Conservation (phyloP, 2,329 filamentous ascomycete species). For the Aspergillus unguis region DNA sequence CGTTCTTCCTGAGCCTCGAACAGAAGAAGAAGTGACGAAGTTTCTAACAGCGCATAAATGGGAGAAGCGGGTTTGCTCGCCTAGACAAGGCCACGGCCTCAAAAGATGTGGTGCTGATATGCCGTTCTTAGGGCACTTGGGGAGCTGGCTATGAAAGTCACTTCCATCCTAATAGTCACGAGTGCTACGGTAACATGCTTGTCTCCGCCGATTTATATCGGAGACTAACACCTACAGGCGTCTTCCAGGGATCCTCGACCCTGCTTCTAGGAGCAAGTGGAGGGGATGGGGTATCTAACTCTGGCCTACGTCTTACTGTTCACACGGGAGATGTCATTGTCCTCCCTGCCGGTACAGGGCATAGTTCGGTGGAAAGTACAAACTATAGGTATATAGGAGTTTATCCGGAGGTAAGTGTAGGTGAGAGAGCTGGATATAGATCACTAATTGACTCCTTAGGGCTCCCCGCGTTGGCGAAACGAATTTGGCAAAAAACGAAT, state of each 20-base stretch:
- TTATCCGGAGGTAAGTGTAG: background rate
- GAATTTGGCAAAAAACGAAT: background rate
- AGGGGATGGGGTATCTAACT: background rate
- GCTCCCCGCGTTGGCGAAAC: background rate
- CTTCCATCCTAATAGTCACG: slow-evolving; percentile 10
- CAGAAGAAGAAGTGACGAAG: slow-evolving; percentile 5
- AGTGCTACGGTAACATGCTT: slow-evolving; percentile 5
- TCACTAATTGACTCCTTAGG: background rate
- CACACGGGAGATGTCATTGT: slow-evolving; percentile 5
- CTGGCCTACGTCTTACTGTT: slow-evolving; percentile 1
- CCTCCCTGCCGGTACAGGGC: slow-evolving; percentile 3
- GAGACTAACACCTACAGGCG: background rate
- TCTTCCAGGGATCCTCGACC: slow-evolving; percentile 7
- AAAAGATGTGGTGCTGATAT: background rate
- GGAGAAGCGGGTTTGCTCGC: slow-evolving; percentile 3
- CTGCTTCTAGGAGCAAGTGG: slow-evolving; percentile 2
- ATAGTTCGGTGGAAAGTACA: slow-evolving; percentile 5
- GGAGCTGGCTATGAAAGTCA: background rate
- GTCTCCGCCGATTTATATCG: background rate
- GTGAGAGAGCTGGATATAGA: background rate
- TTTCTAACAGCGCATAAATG: slow-evolving; percentile 8
- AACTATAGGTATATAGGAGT: slow-evolving; percentile 8
- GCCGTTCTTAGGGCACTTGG: slow-evolving; percentile 1
- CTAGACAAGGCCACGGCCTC: background rate
- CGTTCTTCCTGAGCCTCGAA: slow-evolving; percentile 5